Base-by-base conservation (phyloP, 139 green algal genomes). In the Microglena sp. region DNA sequence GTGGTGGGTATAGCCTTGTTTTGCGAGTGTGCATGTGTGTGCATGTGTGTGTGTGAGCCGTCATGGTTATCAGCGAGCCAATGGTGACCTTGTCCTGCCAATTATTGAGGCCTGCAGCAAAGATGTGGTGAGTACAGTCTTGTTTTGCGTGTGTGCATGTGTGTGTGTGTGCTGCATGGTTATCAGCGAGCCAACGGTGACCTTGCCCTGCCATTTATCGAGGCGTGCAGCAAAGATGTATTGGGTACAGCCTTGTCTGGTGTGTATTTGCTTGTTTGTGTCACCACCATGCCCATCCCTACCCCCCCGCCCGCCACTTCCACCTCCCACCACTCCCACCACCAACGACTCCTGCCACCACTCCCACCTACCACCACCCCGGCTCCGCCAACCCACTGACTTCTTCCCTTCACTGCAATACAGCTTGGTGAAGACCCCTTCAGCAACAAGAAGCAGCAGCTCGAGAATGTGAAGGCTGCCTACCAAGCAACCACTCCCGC, bases 361-460 rank as follows among this genome's bases (percentile, higher is more conserved):
- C n/a, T n/a, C n/a, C n/a, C n/a, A n/a, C n/a, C 32, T 24, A 11
- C 40, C 40, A 50, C 40, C 40, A 11, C 40, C 11, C 40, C 40
- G 15, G 15, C 40, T 18, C 11, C 40, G 18, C 40, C 40, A 50
- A 24, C 40, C 40, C n/a, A n/a, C n/a, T n/a, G n/a, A n/a, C n/a
- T n/a, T n/a, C n/a, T n/a, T n/a, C n/a, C n/a, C n/a, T n/a, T n/a
- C n/a, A n/a, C n/a, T n/a, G n/a, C n/a, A n/a, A n/a, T n/a, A n/a
- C 85, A 91, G 86, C 29, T 55, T 30, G 89, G 86, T 4, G 87
- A 91, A 68, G 92, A 97, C 61, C 92, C 93, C 3, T 99, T 99
- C 69, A 81, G 81, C 0, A 85, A 97, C 62, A 50, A 80, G 6
- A 74, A 82, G 56, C 64, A 76, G 45, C 84, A 93, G 80, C 31